phyloP scores from a whole-genome alignment of 768 basidiomycete genomes.

The Boletus tylopilopsis region DNA sequence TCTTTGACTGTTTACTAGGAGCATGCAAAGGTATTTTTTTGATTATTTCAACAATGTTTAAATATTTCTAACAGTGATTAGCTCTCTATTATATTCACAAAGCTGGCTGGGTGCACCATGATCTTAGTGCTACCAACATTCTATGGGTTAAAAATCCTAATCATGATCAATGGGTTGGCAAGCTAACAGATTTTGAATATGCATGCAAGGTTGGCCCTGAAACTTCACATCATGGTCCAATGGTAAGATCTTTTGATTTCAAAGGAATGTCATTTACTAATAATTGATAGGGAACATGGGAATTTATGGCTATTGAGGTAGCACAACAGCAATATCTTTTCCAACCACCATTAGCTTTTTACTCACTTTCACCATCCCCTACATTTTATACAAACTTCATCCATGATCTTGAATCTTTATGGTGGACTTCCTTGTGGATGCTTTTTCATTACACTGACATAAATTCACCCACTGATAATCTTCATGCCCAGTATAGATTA shows the following conservation, averaged over 20 bases:
- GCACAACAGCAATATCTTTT: background rate
- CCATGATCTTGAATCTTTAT: constrained; percentile 13
- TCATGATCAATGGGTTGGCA: too few species aligned
- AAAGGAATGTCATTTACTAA: too few species aligned
- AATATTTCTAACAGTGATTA: background rate
- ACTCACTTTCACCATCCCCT: too few species aligned
- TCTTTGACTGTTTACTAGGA: background rate
- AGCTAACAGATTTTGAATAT: too few species aligned
- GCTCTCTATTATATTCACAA: background rate
- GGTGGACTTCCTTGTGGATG: constrained; percentile 10
- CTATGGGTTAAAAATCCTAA: background rate
- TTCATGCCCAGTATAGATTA: background rate
- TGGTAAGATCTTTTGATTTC: too few species aligned
- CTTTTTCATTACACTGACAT: background rate
- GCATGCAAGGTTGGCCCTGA: too few species aligned
- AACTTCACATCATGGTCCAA: too few species aligned
- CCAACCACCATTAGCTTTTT: too few species aligned
- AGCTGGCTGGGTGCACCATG: background rate
- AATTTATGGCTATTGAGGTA: background rate
- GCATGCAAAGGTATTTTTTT: background rate
- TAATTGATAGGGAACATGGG: background rate
- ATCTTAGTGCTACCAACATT: background rate
- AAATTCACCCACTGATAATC: background rate
- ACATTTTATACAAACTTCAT: constrained; percentile 14
- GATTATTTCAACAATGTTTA: background rate